phyloP scores from a whole-genome alignment of 1,284 basidiomycete genomes.

The Neolentinus lepideus region DNA sequence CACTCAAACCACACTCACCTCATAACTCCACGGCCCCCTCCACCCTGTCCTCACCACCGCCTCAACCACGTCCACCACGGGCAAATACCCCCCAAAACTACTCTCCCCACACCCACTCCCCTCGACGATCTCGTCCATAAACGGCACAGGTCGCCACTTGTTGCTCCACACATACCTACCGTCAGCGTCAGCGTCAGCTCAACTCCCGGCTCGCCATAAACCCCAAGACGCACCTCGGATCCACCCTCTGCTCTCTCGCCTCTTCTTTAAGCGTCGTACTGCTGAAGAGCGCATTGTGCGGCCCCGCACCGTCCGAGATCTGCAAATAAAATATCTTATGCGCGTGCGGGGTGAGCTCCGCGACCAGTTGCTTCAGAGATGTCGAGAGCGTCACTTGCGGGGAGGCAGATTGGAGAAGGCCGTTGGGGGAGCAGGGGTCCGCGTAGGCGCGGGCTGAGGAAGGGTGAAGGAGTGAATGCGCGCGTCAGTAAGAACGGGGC shows the following conservation, averaged over 20 bases:
- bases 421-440: conserved; percentile 14
- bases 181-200: too few species aligned
- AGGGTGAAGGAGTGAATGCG: neutral
- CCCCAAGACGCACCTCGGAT: conserved; percentile 15
- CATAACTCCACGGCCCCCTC: conserved; percentile 24
- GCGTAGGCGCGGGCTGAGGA: conserved; percentile 1
- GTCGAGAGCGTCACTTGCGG: conserved; percentile 11
- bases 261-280: conserved; percentile 5
- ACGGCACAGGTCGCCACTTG: conserved; percentile 21
- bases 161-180: conserved; percentile 18
- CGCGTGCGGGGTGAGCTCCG: neutral
- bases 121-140: conserved; percentile 15
- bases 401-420: conserved; percentile 6
- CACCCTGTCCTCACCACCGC: conserved; percentile 22
- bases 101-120: conserved; percentile 5
- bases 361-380: conserved; percentile 8
- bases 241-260: conserved; percentile 19
- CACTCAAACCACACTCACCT: conserved; percentile 15
- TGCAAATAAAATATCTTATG: conserved; percentile 25
- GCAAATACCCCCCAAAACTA: conserved; percentile 18
- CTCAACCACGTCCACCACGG: conserved; percentile 20
- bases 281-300: conserved; percentile 5
- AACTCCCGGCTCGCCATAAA: too few species aligned
- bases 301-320: conserved; percentile 21
- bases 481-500: neutral